A percentile compares a stretch with the other conserved stretches of the same genome.
phyloP scores from a whole-genome alignment of 2,329 filamentous ascomycete genomes.

The Aspergillus fructus region DNA sequence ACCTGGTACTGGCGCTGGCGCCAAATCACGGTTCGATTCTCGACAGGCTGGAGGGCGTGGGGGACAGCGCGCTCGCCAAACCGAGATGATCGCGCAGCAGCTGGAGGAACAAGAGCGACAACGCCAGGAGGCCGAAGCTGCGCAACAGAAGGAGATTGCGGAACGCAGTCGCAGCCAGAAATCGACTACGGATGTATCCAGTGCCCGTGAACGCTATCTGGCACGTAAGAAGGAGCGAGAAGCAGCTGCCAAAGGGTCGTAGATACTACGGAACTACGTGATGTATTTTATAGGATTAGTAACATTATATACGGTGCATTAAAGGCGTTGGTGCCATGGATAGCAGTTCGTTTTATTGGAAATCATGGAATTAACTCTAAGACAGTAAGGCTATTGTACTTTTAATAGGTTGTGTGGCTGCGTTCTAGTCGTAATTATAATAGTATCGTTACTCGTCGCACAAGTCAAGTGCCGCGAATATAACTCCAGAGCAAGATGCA shows the following conservation, averaged over 20 bases:
- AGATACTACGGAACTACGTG: not conserved
- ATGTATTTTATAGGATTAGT: not conserved
- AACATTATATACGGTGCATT: not conserved
- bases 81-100: constrained; percentile 60
- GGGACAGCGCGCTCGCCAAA: constrained; percentile 55
- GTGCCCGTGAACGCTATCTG: constrained; percentile 62
- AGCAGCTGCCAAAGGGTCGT: constrained; percentile 30
- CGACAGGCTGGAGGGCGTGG: constrained; percentile 40
- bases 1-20: constrained; percentile 16
- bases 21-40: constrained; percentile 21
- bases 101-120: constrained; percentile 57
- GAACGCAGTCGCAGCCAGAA: constrained; percentile 60
- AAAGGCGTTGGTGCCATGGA: not conserved
- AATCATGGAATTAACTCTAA: not conserved
- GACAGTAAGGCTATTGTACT: not conserved
- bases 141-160: constrained; percentile 52
- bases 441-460: constrained; percentile 16
- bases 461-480: not conserved
- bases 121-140: constrained; percentile 58
- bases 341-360: not conserved
- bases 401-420: not conserved
- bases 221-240: constrained; percentile 57
- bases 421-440: constrained; percentile 10
- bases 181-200: constrained; percentile 57
- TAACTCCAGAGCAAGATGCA: constrained; percentile 8